phyloP scores from a whole-genome alignment of 768 basidiomycete species.

The Rhodotorula diobovata region DNA sequence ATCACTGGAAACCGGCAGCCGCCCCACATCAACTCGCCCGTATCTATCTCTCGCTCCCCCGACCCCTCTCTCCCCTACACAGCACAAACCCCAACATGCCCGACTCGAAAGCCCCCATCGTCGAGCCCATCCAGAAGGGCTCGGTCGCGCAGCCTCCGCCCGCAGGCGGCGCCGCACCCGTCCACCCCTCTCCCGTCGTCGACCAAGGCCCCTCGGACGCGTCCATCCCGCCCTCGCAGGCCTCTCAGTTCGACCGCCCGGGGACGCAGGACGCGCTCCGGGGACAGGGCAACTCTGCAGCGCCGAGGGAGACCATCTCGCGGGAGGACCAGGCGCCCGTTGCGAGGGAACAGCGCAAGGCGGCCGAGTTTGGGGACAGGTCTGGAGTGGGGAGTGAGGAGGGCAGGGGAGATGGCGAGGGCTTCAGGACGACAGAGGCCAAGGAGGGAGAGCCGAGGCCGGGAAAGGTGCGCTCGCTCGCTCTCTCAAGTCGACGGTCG shows the following conservation, averaged over 20 bases:
- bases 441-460: conserved; percentile 5
- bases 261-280: conserved; percentile 25
- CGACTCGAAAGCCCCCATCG: no score
- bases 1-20: no score
- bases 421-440: background rate
- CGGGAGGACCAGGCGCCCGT: conserved; percentile 14
- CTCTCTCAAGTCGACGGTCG: background rate
- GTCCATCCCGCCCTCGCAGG: background rate
- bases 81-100: no score
- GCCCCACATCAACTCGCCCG: no score
- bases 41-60: no score
- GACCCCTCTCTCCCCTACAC: no score
- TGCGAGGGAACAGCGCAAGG: background rate
- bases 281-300: conserved; percentile 20
- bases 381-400: background rate
- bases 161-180: background rate
- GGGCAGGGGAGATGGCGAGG: background rate
- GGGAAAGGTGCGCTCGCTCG: conserved; percentile 5
- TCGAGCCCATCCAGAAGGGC: no score
- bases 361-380: background rate
- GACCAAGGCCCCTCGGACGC: background rate
- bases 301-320: background rate
- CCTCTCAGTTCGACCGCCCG: background rate
- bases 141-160: no score
- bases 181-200: background rate